Percentiles rank a stretch among this genome's conserved stretches.
Evolutionary conservation across 371 early-diverging fungal genomes (phyloP).

Genomic region (Circinella minor): DNA sequence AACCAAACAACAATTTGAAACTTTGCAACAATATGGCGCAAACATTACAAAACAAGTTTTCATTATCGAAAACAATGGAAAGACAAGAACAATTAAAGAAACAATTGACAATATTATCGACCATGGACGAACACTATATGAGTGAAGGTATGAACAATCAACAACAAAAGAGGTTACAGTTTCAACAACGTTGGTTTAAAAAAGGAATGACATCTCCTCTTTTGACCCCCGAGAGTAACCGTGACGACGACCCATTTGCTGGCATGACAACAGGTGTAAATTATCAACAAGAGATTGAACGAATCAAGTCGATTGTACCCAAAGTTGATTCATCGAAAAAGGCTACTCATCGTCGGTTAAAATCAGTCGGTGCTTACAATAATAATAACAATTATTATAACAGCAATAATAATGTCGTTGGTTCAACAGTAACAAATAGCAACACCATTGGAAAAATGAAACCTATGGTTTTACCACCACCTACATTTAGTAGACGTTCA

Average conservation of each 20-base stretch:
- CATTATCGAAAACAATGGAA: neutral
- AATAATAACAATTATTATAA: neutral
- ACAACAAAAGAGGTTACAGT: neutral
- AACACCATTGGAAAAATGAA: too few relatives aligned
- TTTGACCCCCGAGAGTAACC: slow-evolving; percentile 17
- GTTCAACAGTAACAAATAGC: too few relatives aligned
- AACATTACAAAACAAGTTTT: neutral
- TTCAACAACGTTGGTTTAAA: slow-evolving; percentile 1
- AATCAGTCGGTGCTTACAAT: neutral
- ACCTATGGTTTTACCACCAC: too few relatives aligned
- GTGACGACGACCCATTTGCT: slow-evolving; percentile 45
- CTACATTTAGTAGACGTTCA: neutral
- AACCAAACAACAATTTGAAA: neutral
- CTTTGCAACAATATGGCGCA: neutral
- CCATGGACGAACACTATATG: neutral
- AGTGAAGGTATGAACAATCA: neutral
- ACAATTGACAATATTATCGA: neutral
- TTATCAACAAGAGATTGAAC: slow-evolving; percentile 53
- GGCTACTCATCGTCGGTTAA: neutral
- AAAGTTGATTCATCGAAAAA: slow-evolving; percentile 29
- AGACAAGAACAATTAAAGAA: neutral
- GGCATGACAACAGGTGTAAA: slow-evolving; percentile 52
- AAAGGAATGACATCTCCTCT: slow-evolving; percentile 9
- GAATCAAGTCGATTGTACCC: slow-evolving; percentile 48
- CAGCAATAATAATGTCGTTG: neutral